Evolutionary conservation across 495 filamentous ascomycete genomes (phyloP).

Genomic region (Aspergillus avenaceus): DNA sequence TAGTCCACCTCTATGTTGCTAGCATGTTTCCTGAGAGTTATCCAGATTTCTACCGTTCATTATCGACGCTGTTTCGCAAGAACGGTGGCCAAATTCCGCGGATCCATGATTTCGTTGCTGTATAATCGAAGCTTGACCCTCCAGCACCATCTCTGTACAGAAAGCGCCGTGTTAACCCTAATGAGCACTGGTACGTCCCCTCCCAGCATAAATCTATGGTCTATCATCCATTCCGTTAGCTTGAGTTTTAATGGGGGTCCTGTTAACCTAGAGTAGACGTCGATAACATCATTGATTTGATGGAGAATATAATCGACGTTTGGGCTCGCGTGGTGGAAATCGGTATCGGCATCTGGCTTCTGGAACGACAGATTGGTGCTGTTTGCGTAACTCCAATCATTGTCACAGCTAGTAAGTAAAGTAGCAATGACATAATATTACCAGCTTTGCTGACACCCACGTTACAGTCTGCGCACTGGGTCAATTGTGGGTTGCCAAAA

Average conservation of each 20-base stretch:
- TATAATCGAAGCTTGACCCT: conserved; percentile 41
- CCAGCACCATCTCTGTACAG: conserved; percentile 32
- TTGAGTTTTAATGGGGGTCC: background rate
- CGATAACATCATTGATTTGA: conserved; percentile 37
- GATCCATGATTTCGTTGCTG: conserved; percentile 46
- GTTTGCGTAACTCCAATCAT: conserved; percentile 41
- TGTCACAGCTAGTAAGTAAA: conserved; percentile 38
- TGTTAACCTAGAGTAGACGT: conserved; percentile 18
- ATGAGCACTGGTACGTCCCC: conserved; percentile 49
- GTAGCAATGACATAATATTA: background rate
- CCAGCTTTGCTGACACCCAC: background rate
- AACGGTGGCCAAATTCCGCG: conserved; percentile 48
- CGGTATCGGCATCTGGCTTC: conserved; percentile 46
- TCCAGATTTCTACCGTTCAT: conserved; percentile 1
- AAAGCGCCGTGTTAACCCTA: conserved; percentile 49
- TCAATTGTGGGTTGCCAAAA: conserved; percentile 12
- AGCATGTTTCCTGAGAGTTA: too few relatives aligned
- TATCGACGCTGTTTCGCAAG: background rate
- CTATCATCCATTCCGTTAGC: too few relatives aligned
- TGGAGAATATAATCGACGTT: conserved; percentile 39
- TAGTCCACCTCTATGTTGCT: too few relatives aligned
- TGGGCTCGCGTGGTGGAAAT: conserved; percentile 52
- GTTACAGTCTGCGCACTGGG: conserved; percentile 18
- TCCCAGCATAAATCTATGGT: background rate
- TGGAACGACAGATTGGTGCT: conserved; percentile 48